phyloP scores from a whole-genome alignment of 306 rosid species.

The Cyclanthera cordifolia region DNA sequence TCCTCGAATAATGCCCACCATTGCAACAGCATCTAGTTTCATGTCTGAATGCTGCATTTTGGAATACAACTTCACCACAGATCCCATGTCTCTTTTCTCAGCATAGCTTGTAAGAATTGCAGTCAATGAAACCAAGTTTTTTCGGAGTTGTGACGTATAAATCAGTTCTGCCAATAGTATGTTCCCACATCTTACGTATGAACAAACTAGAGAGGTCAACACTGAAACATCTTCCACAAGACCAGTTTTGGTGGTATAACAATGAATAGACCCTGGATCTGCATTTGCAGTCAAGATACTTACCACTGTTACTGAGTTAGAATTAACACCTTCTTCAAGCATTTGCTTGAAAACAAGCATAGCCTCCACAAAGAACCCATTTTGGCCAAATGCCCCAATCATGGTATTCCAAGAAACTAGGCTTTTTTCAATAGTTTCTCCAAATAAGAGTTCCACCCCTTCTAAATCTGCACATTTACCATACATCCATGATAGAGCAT shows the following conservation, averaged over 20 bases:
- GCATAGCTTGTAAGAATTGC: neutral
- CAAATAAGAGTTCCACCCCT: conserved; percentile 7
- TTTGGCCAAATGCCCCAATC: conserved; percentile 10
- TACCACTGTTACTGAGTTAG: conserved; percentile 5
- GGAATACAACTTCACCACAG: conserved; percentile 2
- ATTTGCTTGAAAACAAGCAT: conserved; percentile 8
- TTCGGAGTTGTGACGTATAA: neutral
- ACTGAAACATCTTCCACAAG: conserved; percentile 7
- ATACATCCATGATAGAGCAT: conserved; percentile 1
- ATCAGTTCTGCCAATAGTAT: neutral
- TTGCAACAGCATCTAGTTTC: conserved; percentile 9
- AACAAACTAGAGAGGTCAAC: conserved; percentile 3
- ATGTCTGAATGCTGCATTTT: neutral
- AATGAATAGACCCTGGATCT: neutral
- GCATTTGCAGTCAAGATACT: conserved; percentile 10
- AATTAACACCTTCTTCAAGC: neutral
- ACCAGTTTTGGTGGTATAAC: conserved; percentile 8
- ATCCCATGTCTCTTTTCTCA: conserved; percentile 2
- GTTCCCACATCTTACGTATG: neutral
- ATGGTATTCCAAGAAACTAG: conserved; percentile 10
- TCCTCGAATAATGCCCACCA: conserved; percentile 5
- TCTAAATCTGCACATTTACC: conserved; percentile 1
- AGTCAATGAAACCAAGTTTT: conserved; percentile 3
- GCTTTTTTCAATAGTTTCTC: neutral
- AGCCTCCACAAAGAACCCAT: conserved; percentile 6